phyloP scores from a whole-genome alignment of 1,284 basidiomycete species.

The Cryptococcus sp. region DNA sequence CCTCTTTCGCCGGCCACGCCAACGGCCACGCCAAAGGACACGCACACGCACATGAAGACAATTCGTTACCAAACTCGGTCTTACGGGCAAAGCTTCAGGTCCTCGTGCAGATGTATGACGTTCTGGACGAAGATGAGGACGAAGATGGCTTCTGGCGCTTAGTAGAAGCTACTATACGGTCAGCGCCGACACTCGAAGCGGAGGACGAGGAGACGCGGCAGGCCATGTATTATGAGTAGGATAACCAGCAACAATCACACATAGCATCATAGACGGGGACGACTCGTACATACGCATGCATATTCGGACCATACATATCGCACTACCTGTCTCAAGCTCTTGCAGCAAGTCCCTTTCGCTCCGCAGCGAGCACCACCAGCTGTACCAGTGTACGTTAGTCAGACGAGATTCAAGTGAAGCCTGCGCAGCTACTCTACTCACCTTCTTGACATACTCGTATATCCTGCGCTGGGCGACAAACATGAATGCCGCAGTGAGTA shows the following conservation, averaged over 20 bases:
- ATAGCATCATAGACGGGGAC: neutral
- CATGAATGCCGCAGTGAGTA: constrained; percentile 84
- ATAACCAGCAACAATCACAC: neutral
- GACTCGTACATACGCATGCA: neutral
- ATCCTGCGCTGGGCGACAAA: constrained; percentile 77
- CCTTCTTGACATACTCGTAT: constrained; percentile 53
- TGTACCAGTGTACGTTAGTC: neutral
- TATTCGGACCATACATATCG: neutral
- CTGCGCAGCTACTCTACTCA: constrained; percentile 12
- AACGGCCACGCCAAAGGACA: neutral
- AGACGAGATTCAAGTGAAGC: too few species aligned
- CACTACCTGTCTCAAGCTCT: constrained; percentile 3
- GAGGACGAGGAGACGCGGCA: constrained; percentile 12
- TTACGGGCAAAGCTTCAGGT: constrained; percentile 34
- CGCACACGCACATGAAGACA: constrained; percentile 1
- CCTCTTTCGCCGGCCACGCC: neutral
- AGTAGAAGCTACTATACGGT: constrained; percentile 31
- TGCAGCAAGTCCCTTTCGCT: constrained; percentile 18
- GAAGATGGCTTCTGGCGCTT: constrained; percentile 38
- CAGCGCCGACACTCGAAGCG: constrained; percentile 3
- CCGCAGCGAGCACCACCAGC: constrained; percentile 25
- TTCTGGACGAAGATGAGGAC: constrained; percentile 17
- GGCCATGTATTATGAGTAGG: constrained; percentile 19
- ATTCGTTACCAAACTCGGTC: neutral
- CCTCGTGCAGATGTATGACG: constrained; percentile 33